Conservation (phyloP, 352 stramenopile species). For the Globisporangium yorkense region DNA sequence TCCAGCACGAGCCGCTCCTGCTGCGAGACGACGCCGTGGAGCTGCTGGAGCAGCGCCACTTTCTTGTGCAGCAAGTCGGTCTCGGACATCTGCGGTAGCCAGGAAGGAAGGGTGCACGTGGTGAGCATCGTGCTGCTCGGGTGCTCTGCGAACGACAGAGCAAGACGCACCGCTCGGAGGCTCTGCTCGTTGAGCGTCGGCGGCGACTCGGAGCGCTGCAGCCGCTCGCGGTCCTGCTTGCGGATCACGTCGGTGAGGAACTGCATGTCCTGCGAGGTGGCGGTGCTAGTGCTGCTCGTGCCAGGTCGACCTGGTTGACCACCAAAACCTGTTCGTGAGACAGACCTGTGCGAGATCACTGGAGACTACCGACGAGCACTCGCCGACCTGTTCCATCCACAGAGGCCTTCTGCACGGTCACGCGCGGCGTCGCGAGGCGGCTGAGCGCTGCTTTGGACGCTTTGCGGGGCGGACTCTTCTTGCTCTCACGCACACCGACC, state of each 20-base stretch:
- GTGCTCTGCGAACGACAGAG: background rate
- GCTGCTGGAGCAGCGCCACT: constrained; percentile 38
- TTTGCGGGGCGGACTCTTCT: constrained; percentile 21
- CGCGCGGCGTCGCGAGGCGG: constrained; percentile 30
- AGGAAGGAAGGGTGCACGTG: background rate
- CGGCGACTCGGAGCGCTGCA: constrained; percentile 17
- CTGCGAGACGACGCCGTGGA: constrained; percentile 45
- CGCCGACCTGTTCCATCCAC: constrained; percentile 1
- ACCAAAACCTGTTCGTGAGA: background rate
- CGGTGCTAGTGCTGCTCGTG: background rate
- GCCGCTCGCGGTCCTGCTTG: constrained; percentile 32
- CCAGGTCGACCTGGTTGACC: too few species aligned
- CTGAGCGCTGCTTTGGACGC: constrained; percentile 39
- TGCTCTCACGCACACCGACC: background rate
- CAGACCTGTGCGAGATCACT: too few species aligned
- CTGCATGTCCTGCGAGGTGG: constrained; percentile 33
- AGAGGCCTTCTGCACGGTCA: constrained; percentile 10
- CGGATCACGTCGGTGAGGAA: constrained; percentile 49
- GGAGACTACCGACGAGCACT: background rate
- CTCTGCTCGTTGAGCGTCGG: constrained; percentile 19
- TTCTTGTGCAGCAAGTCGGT: constrained; percentile 52
- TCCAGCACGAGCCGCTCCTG: constrained; percentile 44
- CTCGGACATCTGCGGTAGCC: constrained; percentile 31
- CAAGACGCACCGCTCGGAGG: constrained; percentile 27
- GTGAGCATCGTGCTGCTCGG: background rate